Evolutionary conservation across 2,329 filamentous ascomycete species (phyloP).

Genomic region (Alternaria ventricosa): DNA sequence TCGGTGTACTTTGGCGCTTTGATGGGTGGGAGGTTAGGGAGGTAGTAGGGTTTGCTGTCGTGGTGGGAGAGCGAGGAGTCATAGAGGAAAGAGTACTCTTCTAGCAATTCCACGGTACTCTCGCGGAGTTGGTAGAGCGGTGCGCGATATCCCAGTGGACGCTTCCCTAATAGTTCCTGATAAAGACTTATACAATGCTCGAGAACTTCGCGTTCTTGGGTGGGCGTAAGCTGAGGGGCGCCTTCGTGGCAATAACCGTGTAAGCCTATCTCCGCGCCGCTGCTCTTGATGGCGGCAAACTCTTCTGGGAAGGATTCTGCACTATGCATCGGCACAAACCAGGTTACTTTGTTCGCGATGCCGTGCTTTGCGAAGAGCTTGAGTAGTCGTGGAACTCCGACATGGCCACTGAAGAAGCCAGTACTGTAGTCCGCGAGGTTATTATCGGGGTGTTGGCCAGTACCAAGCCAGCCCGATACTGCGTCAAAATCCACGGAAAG

Average conservation of each 20-base stretch:
- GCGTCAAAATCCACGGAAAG: slow-evolving; percentile 63
- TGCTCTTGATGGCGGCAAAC: slow-evolving; percentile 58
- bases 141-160: slow-evolving; percentile 58
- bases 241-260: slow-evolving; percentile 60
- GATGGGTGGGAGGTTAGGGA: slow-evolving; percentile 53
- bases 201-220: slow-evolving; percentile 60
- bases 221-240: slow-evolving; percentile 53
- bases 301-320: slow-evolving; percentile 64
- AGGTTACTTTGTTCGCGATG: slow-evolving; percentile 62
- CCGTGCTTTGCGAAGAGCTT: slow-evolving; percentile 60
- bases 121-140: slow-evolving; percentile 60
- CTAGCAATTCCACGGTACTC: slow-evolving; percentile 56
- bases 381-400: slow-evolving; percentile 64
- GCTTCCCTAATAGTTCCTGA: slow-evolving; percentile 53
- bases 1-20: slow-evolving; percentile 50
- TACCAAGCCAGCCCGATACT: slow-evolving; percentile 66
- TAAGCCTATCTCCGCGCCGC: slow-evolving; percentile 61
- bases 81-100: slow-evolving; percentile 58
- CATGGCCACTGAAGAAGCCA: slow-evolving; percentile 63
- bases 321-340: slow-evolving; percentile 67
- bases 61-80: slow-evolving; percentile 60
- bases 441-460: slow-evolving; percentile 60
- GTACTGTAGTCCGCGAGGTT: slow-evolving; percentile 62
- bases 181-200: slow-evolving; percentile 56
- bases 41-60: slow-evolving; percentile 58